Evolutionary conservation across 495 filamentous ascomycete genomes (phyloP), one percentile per base, ranked within the genome.

Genomic region (Tuber aestivum): DNA sequence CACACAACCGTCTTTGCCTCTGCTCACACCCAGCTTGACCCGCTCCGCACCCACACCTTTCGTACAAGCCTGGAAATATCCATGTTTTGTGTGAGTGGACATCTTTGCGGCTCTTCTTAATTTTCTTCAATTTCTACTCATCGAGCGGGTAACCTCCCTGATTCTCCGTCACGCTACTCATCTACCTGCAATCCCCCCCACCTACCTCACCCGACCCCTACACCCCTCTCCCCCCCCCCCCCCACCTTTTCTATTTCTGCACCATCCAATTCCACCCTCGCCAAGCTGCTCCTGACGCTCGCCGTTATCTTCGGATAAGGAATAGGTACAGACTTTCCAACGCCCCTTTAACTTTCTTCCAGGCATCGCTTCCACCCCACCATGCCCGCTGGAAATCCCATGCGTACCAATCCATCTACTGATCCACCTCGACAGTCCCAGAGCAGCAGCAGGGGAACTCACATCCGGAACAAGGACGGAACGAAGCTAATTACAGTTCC

Each of bases 401-500:
- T 79, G 81, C 81, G 81, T 76, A 82, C 73, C 79, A 80, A 70
- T 56, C 70, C 75, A 79, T 79, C 78, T 48, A 75, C 70, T 41
- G 72, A 79, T 65, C 44, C 77, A 35, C 81, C 86, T 77, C 80
- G 83, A 72, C 82, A 80, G 79, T 76, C 84, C 77, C 83, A 83
- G 41, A 85, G 85, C 81, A 77, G 85, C 81, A 77, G 70, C 80
- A 82, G 82, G 75, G 79, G 80, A 76, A 82, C 80, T 68, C 77
- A 82, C 71, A 82, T 82, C 73, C 81, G 81, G 44, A 91, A 90
- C 82, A 91, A 90, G 81, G 89, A 91, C 85, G 89, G 89, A 61
- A 90, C 89, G 42, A 90, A 91, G 84, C 89, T 88, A 82, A 91
- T 91, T 79, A 90, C 88, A 45, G 87, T 91, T 72, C 89, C 89